phyloP scores from a whole-genome alignment of 2,329 filamentous ascomycete species.

The Metarhizium brunneum region DNA sequence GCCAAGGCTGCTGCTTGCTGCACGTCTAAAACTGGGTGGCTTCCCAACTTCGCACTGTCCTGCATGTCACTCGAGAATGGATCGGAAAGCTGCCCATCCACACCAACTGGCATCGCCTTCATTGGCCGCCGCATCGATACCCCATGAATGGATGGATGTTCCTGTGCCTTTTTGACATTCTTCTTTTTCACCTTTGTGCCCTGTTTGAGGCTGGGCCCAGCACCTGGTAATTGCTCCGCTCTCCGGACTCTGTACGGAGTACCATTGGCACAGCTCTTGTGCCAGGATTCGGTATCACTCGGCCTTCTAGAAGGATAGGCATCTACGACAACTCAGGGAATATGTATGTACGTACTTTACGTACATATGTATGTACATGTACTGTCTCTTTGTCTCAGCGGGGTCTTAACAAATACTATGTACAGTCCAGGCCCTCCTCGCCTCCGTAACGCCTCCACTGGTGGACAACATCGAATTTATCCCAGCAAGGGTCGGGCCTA shows the following conservation, averaged over 20 bases:
- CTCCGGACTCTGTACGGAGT: neutral
- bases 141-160: too few species aligned
- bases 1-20: neutral
- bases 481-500: too few species aligned
- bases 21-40: neutral
- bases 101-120: neutral
- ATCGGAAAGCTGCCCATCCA: slow-evolving; percentile 18
- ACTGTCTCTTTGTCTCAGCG: neutral
- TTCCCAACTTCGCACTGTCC: slow-evolving; percentile 17
- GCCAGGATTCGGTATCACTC: slow-evolving; percentile 1
- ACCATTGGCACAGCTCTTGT: neutral
- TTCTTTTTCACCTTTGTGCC: too few species aligned
- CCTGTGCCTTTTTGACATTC: too few species aligned
- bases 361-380: neutral
- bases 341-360: too few species aligned
- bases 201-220: too few species aligned
- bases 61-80: slow-evolving; percentile 22
- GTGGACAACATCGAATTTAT: too few species aligned
- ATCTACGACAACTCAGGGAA: neutral
- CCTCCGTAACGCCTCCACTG: neutral
- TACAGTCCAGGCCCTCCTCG: neutral
- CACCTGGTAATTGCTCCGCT: too few species aligned
- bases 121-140: neutral
- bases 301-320: slow-evolving; percentile 11
- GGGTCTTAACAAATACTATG: neutral